Percentiles rank a stretch among this genome's conserved stretches.
Conservation (phyloP, 2,329 filamentous ascomycete genomes). For the Ascochyta fabae region DNA sequence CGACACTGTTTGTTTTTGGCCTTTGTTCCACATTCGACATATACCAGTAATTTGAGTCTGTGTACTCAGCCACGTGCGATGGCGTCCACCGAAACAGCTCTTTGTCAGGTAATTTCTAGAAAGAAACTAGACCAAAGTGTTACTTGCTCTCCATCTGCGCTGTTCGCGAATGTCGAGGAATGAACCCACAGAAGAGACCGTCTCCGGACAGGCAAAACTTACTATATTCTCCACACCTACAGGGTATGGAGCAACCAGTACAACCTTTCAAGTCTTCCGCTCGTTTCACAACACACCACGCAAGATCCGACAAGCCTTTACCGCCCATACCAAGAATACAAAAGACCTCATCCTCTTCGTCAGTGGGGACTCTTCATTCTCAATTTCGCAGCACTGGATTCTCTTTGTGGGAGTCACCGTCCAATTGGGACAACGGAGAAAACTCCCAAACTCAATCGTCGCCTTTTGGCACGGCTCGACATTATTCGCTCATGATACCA, state of each 20-base stretch:
- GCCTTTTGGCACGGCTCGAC: neutral
- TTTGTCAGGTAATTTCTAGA: constrained; percentile 44
- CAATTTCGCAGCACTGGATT: constrained; percentile 3
- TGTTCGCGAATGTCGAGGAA: constrained; percentile 32
- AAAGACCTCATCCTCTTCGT: constrained; percentile 4
- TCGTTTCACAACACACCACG: constrained; percentile 28
- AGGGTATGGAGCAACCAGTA: constrained; percentile 44
- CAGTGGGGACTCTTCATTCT: constrained; percentile 1
- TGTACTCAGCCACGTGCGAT: constrained; percentile 30
- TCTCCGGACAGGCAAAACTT: constrained; percentile 32
- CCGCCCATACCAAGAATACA: constrained; percentile 29
- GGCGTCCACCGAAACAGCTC: constrained; percentile 16
- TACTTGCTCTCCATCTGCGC: constrained; percentile 14
- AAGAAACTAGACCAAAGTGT: constrained; percentile 16
- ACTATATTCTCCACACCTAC: constrained; percentile 33
- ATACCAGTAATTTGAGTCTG: constrained; percentile 18
- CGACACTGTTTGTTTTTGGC: constrained; percentile 10
- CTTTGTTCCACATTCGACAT: constrained; percentile 36
- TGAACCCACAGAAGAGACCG: constrained; percentile 32
- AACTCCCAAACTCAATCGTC: neutral
- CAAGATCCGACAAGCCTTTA: constrained; percentile 30
- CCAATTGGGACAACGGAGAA: constrained; percentile 32
- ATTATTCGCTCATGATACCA: constrained; percentile 38
- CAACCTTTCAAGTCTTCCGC: constrained; percentile 43
- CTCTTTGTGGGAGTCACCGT: constrained; percentile 37